Base-by-base conservation (phyloP, 306 rosid species). In the Vigna radiata region DNA sequence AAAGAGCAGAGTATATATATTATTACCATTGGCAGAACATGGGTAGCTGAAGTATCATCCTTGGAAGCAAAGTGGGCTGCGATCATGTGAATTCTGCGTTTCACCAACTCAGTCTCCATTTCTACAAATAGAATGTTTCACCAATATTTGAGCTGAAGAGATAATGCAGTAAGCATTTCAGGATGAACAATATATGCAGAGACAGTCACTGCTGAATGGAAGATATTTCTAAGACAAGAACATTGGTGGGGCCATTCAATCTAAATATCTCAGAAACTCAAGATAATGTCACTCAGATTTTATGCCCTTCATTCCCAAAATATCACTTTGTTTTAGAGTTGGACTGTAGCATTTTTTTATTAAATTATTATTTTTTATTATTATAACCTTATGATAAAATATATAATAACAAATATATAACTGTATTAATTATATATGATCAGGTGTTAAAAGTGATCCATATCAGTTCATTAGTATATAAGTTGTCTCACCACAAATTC, bases 91-190 rank as follows among this genome's bases (percentile, higher is more conserved):
- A 92, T 76, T 79, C 97, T 90, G 49, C 97, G 95, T 18, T 83
- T 87, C 52, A 85, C 93, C 31, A 78, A 83, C 36, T 92, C 88
- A 64, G 41, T 73, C 85, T 87, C 95, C 97, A 92, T 91, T 49
- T 73, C 63, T 44, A 12, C 2, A 5, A 19, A 39, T 60, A 6
- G 16, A 61, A 61, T 4, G 53, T n/a, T 73, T 64, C 49, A 18
- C 19, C 52, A n/a, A 59, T 36, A 27, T 14, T 53, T 59, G 0
- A 73, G 77, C 76, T 67, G 70, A 69, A 68, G 8, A 75, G 80
- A 77, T 83, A 39, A 74, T 41, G 12, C 0, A 44, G 73, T 14
- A 36, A 16, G 70, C 69, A 37, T 15, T 8, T 16, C 6, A 31
- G 69, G 48, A 52, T 37, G 8, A 16, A 73, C 41, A 74, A 43